Evolutionary conservation across 805 yeast species (phyloP), one percentile per base, ranked within the genome.

Genomic region (Ogataea thermomethanolica): DNA sequence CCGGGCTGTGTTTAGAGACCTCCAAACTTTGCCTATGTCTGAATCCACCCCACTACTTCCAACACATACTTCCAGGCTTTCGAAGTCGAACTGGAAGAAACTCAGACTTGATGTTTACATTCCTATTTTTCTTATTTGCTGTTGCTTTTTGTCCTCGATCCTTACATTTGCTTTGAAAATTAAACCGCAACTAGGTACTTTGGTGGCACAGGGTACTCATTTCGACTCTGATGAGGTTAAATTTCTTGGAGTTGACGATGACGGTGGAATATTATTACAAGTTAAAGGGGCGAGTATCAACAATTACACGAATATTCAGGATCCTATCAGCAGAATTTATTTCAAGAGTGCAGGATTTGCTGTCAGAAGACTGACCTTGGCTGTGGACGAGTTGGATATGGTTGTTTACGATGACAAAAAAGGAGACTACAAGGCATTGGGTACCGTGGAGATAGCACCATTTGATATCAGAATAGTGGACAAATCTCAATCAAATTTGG

Each of bases 301-400:
- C 33, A 55, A 66, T 29, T 69, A 56, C 44, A 48, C 60, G 10
- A 31, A 43, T 2, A 62, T 69, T 24, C 58, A 61, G 0, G 59
- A 56, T 40, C 12, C 43, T 1, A 48, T 54, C 29, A 58, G 53
- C 4, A 46, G 53, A 23, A 20, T 27, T 1, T 43, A 65, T 41
- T 59, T 69, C 39, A 52, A 56, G 33, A 24, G 53, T 1, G 71
- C 67, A 2, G 70, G 71, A 0, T 50, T 46, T n/a, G 1, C 55
- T 0, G 24, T 65, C 9, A 46, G 59, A 33, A 45, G 48, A 8
- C 53, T 66, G 4, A 51, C 55, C 22, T 37, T 68, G 14, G 54
- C 59, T 21, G 37, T 66, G 28, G 59, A 61, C 27, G 47, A 59
- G 7, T 43, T 67, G 17, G 59, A 62, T 20, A 32, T 69, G 37